phyloP scores from a whole-genome alignment of 208 protist genomes.

The Acanthamoeba sp. region DNA sequence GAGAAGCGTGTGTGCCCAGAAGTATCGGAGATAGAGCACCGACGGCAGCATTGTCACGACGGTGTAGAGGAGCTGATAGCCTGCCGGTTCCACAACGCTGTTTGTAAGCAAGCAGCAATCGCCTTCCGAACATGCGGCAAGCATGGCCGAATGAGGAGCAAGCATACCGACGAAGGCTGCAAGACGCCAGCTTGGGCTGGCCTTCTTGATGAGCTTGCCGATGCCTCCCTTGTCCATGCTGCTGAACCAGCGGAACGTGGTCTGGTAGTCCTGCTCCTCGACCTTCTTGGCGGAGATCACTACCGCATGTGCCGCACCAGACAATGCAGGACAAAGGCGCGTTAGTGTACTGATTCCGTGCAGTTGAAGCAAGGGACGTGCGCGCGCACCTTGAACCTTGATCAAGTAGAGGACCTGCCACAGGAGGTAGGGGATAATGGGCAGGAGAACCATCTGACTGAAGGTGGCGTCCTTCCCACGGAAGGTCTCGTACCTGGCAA shows the following conservation, averaged over 20 bases:
- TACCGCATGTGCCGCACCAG: too few relatives aligned
- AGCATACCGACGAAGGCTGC: background rate
- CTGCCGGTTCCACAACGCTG: too few relatives aligned
- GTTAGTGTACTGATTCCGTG: background rate
- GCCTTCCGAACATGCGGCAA: too few relatives aligned
- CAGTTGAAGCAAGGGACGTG: background rate
- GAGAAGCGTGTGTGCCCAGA: slow-evolving; percentile 69
- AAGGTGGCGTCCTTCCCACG: slow-evolving; percentile 30
- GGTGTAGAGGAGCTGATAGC: slow-evolving; percentile 81
- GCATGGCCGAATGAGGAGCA: background rate
- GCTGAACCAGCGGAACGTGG: slow-evolving; percentile 77
- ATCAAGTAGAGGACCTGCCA: slow-evolving; percentile 83
- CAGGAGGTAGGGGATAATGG: slow-evolving; percentile 76
- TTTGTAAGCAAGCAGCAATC: too few relatives aligned
- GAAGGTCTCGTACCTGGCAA: slow-evolving; percentile 52
- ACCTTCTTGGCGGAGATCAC: slow-evolving; percentile 73
- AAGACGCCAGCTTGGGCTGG: background rate
- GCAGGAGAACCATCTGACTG: slow-evolving; percentile 60
- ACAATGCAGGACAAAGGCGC: too few relatives aligned
- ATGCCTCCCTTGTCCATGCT: slow-evolving; percentile 64
- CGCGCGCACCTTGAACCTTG: slow-evolving; percentile 75
- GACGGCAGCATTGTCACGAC: slow-evolving; percentile 74
- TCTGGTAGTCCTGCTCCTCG: slow-evolving; percentile 80
- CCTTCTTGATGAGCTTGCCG: slow-evolving; percentile 76
- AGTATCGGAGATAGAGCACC: slow-evolving; percentile 66